phyloP scores from a whole-genome alignment of 2,329 filamentous ascomycete species.

The Penicillium carneum region DNA sequence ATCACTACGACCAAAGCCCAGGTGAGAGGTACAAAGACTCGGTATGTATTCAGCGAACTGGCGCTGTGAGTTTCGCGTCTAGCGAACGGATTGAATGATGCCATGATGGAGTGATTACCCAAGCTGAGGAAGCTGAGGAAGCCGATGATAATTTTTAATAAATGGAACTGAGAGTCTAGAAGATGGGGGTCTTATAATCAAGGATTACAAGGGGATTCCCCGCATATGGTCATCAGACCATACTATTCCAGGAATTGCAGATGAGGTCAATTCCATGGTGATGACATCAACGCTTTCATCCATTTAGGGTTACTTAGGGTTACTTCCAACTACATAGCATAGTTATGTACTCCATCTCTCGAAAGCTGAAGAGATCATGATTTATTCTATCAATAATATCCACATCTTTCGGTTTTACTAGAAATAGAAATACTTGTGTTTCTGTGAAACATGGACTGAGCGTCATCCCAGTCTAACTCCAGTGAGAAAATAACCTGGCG shows the following conservation, averaged over 20 bases:
- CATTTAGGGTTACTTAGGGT: neutral
- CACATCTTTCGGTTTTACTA: neutral
- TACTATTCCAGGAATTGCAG: neutral
- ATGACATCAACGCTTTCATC: slow-evolving; percentile 11
- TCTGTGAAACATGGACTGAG: neutral
- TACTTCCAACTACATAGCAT: neutral
- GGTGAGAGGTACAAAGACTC: slow-evolving; percentile 73
- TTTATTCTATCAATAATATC: too few relatives aligned
- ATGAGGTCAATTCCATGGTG: slow-evolving; percentile 1
- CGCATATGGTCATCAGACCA: slow-evolving; percentile 15
- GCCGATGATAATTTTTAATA: neutral
- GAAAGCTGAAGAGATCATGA: neutral
- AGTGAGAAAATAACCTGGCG: neutral
- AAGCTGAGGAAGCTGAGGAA: neutral
- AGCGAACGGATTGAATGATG: slow-evolving; percentile 72
- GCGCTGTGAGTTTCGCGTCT: slow-evolving; percentile 71
- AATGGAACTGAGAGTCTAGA: neutral
- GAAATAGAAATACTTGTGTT: neutral
- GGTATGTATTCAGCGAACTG: slow-evolving; percentile 73
- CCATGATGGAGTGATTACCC: slow-evolving; percentile 23
- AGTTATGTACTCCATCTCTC: neutral
- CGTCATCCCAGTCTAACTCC: neutral
- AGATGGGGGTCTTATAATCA: slow-evolving; percentile 11
- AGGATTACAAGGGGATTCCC: neutral
- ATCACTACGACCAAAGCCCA: slow-evolving; percentile 77